Base-by-base conservation (phyloP, 2,329 filamentous ascomycete genomes). In the Elsinoe necatrix region DNA sequence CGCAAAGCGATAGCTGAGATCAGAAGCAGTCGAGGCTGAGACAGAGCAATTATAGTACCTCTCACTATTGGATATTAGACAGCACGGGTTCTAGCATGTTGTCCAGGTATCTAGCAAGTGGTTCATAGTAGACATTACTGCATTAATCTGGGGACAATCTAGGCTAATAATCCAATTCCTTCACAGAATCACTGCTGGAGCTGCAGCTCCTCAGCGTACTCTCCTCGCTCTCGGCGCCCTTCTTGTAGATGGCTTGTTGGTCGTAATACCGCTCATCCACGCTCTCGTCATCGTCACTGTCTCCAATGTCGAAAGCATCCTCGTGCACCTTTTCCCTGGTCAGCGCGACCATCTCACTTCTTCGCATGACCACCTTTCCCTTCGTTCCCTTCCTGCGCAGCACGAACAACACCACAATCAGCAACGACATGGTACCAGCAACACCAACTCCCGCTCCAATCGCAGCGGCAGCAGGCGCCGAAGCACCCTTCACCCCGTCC, bases 1-100 rank as follows among this genome's bases (percentile, higher is more conserved):
- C 73, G 80, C 60, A 75, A 73, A 64, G 79, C 81, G 2, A 81
- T 84, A 63, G 71, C 71, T 37, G 80, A 82, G 58, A 83, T 85
- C 57, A 71, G 72, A 61, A 71, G 65, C 25, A 55, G 51, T 12
- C 16, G 41, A 34, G 9, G 48, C 7, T 47, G 27, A 42, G 6
- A 27, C 3, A 23, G 14, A 37, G 29, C 34, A 14, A 37, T 37
- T 4, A 37, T 37, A 37, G 5, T 11, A 12, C 9, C 3, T 37
- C 34, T 37, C n/a, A n/a, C 5, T 37, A 37, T 37, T 37, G 34
- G 5, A 14, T 14, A 37, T 12, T 6, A 37, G 34, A 29, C 27
- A 29, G 27, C 27, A 29, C 9, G 27, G 27, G 9, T 9, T 29
- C 4, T 9, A 9, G 27, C 4, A 9, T 29, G 11, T 16, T 42